Evolutionary conservation across 208 protist species (phyloP), one percentile per base, ranked within the genome.

Genomic region (Leishmania arabica): DNA sequence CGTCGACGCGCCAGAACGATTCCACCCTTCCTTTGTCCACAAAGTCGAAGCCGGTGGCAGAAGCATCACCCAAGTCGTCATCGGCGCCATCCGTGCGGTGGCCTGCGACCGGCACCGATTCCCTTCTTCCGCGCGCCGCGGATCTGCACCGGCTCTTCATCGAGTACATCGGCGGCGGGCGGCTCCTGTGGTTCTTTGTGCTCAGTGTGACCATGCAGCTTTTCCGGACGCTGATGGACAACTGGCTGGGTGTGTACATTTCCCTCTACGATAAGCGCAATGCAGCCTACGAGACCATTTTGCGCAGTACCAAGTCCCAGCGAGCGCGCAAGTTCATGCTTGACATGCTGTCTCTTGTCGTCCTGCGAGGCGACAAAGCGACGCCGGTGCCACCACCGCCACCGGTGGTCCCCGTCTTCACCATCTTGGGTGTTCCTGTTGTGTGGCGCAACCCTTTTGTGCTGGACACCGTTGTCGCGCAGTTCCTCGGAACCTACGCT

Each of bases 181-280:
- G 78, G 3, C 62, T 90, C 21, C 24, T 84, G 31, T 42, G 85
- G 69, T 84, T 92, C 34, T 75, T 94, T 45, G 64, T 85, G 13
- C 82, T 85, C 34, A 91, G 81, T 83, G 75, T 93, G 37, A 47
- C 81, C 45, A 86, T 89, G 83, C 88, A 95, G 74, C 75, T 86
- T 31, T 84, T 94, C 53, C 89, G 84, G 58, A 93, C 84, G 53
- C 77, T 93, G 69, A 86, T 89, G 80, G 93, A 96, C 84, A 91
- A 94, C 77, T 96, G 93, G 91, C 82, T 96, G 6, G 89, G 91
- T 69, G 80, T 96, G 27, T 96, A 91, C 89, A 87, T 95, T 56
- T 88, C 90, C 31, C 79, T 93, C 69, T 84, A 88, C 58, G 80
- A 82, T 74, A 84, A 88, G 84, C 77, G 82, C 34, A 82, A 86